Evolutionary conservation across 495 filamentous ascomycete genomes (phyloP), one percentile per base, ranked within the genome.

Genomic region (Pseudomonodictys pantanalensis): DNA sequence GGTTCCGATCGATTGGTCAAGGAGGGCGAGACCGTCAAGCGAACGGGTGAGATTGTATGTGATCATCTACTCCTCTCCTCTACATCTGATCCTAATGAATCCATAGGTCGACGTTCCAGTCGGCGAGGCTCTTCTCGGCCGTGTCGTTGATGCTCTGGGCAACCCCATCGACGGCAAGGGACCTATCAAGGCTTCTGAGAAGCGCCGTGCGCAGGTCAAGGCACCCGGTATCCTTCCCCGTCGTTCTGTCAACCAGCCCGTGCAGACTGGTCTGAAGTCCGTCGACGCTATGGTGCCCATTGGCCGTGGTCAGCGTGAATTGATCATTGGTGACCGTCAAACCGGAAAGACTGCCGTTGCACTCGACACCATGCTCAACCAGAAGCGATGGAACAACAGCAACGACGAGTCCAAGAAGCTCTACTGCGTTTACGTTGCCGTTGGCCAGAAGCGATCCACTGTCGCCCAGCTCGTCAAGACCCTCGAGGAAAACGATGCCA

Each of bases 261-360:
- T 98, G 54, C 93, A 98, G 86, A 98, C 93, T 74, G 93, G 93
- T 78, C 85, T 98, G 66, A 98, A 97, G 83, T 95, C 92, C 75
- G 84, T 98, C 83, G 93, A 98, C 77, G 91, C 93, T 74, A 98
- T 98, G 93, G 93, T 98, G 60, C 93, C 93, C 71, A 97, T 98
- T 72, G 93, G 93, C 75, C 93, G 93, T 91, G 93, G 93, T 71
- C 93, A 98, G 82, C 93, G 93, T 90, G 93, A 98, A 81, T 83
- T 98, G 81, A 97, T 98, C 78, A 98, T 98, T 81, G 93, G 93
- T 79, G 93, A 98, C 78, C 95, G 93, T 88, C 93, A 98, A 79
- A 98, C 93, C 68, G 93, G 93, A 79, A 98, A 98, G 88, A 98
- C 93, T 74, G 93, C 93, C 72, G 93, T 98, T 75, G 93, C 91